Evolutionary conservation across 768 basidiomycete species (phyloP), one percentile per base, ranked within the genome.

Genomic region (Favolaschia claudopus): DNA sequence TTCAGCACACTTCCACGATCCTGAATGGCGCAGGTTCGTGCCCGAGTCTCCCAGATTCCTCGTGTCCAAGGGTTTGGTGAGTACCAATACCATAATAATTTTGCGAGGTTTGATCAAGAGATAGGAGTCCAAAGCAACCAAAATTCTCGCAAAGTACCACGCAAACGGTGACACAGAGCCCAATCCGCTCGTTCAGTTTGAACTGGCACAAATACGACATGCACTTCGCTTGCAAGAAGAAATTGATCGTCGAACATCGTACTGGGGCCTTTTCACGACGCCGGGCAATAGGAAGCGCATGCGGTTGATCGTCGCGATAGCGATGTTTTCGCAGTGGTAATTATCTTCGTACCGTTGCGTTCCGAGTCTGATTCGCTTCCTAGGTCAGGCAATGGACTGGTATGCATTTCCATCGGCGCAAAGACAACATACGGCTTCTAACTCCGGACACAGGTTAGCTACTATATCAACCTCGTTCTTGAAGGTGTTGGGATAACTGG

Each of bases 271-370:
- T 5, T 84, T 89, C 67, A 62, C 76, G 10, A 91, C 86, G 0
- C 79, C 81, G 5, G 91, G 89, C 3, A 93, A 92, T 69, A 76
- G 85, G 29, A 85, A 82, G 64, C 81, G 91, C 5, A 85, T 92
- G 85, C 74, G 79, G 43, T 80, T 91, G 47, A 84, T 92, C 59
- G 74, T 91, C 58, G 85, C 80, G 1, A 82, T 92, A 40, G 87
- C 85, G 6, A 67, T 89, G 22, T 91, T 89, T 71, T 87, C 87
- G 0, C 91, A 93, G 60, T 92, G 89, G 91, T n/a, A n/a, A n/a
- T n/a, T n/a, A n/a, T n/a, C n/a, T n/a, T n/a, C n/a, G n/a, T n/a
- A n/a, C n/a, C n/a, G n/a, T n/a, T n/a, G n/a, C n/a, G n/a, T n/a
- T n/a, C n/a, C n/a, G n/a, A n/a, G n/a, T n/a, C n/a, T n/a, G n/a